Percentiles rank a stretch among this genome's conserved stretches.
These are phyloP conservation scores for Erythrobasidium hasegawianum DNA, from an alignment of 1,284 basidiomycete genomes.

Conservation along the genomic window DNA sequence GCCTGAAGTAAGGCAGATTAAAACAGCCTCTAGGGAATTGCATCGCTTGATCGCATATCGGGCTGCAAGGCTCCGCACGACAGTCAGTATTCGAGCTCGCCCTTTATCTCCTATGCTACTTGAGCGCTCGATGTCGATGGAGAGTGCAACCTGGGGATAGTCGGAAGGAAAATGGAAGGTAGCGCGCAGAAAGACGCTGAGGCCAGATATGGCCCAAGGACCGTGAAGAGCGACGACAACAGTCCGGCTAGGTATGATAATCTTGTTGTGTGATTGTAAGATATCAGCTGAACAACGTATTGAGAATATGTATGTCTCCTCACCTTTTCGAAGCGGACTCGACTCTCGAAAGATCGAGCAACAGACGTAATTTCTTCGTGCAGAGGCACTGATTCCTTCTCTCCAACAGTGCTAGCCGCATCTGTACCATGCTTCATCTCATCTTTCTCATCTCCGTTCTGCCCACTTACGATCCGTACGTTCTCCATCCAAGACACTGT, in stretches of 20 bases:
- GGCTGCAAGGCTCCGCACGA: constrained; percentile 64
- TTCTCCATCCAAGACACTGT: constrained; percentile 45
- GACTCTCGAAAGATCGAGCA: constrained; percentile 65
- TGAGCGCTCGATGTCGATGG: constrained; percentile 75
- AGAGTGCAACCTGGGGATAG: constrained; percentile 71
- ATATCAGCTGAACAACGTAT: no score
- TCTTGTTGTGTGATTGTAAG: no score
- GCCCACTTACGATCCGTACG: constrained; percentile 36
- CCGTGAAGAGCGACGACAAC: constrained; percentile 83
- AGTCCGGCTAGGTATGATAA: constrained; percentile 63
- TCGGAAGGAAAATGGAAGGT: constrained; percentile 81
- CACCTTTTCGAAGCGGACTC: constrained; percentile 81
- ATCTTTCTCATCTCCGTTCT: constrained; percentile 6
- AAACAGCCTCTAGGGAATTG: constrained; percentile 75
- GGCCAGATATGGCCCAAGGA: constrained; percentile 76
- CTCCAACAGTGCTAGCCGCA: constrained; percentile 1
- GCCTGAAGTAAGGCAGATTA: constrained; percentile 70
- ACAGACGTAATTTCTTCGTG: constrained; percentile 62
- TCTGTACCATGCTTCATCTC: background rate
- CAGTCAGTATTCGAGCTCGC: constrained; percentile 69
- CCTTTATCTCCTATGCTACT: constrained; percentile 71
- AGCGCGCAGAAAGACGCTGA: constrained; percentile 75
- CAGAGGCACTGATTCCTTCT: constrained; percentile 25
- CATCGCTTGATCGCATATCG: constrained; percentile 54
- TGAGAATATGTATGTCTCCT: no score